Base-by-base conservation (phyloP, 139 green algal genomes). In the Marvania coccoides region DNA sequence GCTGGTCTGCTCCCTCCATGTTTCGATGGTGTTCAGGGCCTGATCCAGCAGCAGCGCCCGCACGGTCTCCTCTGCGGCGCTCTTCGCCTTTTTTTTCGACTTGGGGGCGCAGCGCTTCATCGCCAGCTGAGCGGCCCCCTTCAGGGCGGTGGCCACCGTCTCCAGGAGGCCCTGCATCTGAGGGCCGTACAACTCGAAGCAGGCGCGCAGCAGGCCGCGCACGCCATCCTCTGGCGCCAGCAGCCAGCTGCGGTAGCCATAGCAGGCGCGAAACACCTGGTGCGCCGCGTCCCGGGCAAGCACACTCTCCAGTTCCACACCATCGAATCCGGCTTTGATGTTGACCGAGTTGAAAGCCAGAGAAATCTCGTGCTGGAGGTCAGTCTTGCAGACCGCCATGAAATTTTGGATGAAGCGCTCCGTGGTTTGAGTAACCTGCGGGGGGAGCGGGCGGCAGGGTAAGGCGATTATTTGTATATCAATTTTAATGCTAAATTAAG, bases 201-300 rank as follows among this genome's bases (percentile, higher is more conserved):
- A n/a, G n/a, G 38, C 10, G 7, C 35, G 35, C 38, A 66, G 38
- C 13, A 66, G 12, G 29, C 35, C 59, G 36, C 59, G 35, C 36
- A 66, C 59, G 33, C 59, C 59, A 47, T 53, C 35, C n/a, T 66
- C 59, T 66, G 59, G 59, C 19, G 59, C 59, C n/a, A 28, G 35
- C n/a, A 66, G 30, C 34, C 35, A 66, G 13, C n/a, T 48, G 7
- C 28, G 14, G 28, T 26, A 48, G 15, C 59, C 59, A 66, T 66
- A 66, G 34, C 35, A 51, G 39, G 28, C 24, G 37, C 38, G 37
- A 56, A 66, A 66, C 10, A 53, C 33, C 19, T 14, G 23, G n/a
- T 54, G 35, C 10, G 12, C 59, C 38, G n/a, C 15, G 12, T 66
- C 59, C 19, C 19, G 42, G 19, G 19, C 42, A 51, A 51, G 42